Base-by-base conservation (phyloP, 257 asterid species). In the Nicotiana tomentosiformis region DNA sequence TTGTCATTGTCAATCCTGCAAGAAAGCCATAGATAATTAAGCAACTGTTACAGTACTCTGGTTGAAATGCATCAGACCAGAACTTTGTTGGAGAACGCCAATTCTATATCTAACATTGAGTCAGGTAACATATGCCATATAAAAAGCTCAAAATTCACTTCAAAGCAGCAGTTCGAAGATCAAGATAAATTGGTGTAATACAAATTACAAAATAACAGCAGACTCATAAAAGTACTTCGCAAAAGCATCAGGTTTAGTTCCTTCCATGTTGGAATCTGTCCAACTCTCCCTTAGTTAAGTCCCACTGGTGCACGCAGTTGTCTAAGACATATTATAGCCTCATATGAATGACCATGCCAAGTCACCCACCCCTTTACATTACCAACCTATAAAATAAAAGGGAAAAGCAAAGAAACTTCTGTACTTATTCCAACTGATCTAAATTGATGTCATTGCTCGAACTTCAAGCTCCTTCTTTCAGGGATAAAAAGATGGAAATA, bases 1-100 rank as follows among this genome's bases (percentile, higher is more conserved):
- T 91, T 96, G 93, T 94, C 98, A 67, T 91, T 94, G 72, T 96
- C 99, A 32, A 96, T 94, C 88, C 99, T 96, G 96, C 87, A 89
- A 87, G 83, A 64, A 82, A 67, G 58, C 29, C 11, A n/a, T 16
- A 65, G 15, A 43, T 14, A 46, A 64, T 49, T 46, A 49, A 16
- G 26, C 64, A 74, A 76, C 64, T 7, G 80, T 29, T 29, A 76
- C 16, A 15, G 46, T 51, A 76, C 80, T 51, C 58, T 14, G 7
- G 58, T 53, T 53, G 58, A 3, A 49, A 51, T 26, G 12, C 20
- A 76, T 51, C 43, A 76, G 29, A 76, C 0, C 4, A 15, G 29
- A 51, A 76, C 80, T 51, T 76, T 51, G 5, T 4, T 15, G 46
- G 46, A 26, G 64, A 17, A 76, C 4, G 80, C 2, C 23, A 51